A percentile compares a stretch with the other conserved stretches of the same genome.
Conservation (phyloP, 345 rosid genomes). For the Crucihimalaya himalaica region DNA sequence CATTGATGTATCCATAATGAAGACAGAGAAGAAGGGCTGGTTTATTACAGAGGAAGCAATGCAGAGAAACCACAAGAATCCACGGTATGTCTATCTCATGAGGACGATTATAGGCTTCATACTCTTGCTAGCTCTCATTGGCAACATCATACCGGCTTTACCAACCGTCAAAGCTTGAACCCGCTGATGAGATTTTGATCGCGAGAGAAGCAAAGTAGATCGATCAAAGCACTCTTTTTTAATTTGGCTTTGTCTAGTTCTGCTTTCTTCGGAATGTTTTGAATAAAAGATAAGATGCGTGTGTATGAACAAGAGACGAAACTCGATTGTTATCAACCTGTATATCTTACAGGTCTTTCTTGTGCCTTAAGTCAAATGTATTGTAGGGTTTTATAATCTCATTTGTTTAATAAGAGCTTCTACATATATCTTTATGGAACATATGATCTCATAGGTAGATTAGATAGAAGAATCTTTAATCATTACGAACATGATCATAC, state of each 20-base stretch:
- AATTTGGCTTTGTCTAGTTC: neutral
- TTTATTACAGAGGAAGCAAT: constrained; percentile 7
- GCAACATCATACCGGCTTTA: neutral
- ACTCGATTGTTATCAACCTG: neutral
- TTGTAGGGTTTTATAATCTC: neutral
- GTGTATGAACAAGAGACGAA: neutral
- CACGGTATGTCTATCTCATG: neutral
- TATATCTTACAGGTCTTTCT: constrained; percentile 11
- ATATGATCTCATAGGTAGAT: neutral
- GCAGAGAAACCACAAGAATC: neutral
- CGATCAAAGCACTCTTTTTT: neutral
- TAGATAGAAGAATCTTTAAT: neutral
- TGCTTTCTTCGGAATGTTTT: neutral
- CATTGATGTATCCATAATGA: neutral
- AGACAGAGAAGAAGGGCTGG: constrained; percentile 28
- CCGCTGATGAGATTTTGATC: neutral
- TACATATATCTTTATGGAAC: neutral
- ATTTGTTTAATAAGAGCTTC: neutral
- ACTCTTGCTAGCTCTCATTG: constrained; percentile 25
- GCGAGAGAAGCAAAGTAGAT: constrained; percentile 1
- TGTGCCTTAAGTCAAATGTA: neutral
- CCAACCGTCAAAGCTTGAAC: neutral
- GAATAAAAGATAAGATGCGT: neutral
- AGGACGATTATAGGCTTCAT: constrained; percentile 21
- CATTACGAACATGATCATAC: neutral